Evolutionary conservation across 345 rosid genomes (phyloP), one percentile per base, ranked within the genome.

Genomic region (Linum tenue): DNA sequence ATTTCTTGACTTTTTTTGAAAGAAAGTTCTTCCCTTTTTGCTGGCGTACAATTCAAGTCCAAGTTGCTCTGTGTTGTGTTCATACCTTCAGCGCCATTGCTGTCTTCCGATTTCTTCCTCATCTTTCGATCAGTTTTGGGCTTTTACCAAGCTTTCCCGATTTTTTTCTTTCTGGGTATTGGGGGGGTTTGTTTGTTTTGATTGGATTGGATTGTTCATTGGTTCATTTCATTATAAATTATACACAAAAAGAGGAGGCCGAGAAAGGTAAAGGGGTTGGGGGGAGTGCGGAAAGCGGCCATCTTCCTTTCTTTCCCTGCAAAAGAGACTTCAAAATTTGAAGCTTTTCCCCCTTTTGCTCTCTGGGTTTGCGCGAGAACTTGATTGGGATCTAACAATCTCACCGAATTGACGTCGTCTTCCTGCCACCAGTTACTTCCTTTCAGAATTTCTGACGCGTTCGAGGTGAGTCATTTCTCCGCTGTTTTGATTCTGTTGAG

Each of bases 301-400:
- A 66, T 35, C 39, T 60, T 69, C 75, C 66, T 41, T 37, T 68
- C 64, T 69, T 44, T 56, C 36, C 8, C 7, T 56, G 22, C 1
- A 43, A 5, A 43, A 37, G 51, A 44, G 68, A 56, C 56, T 67
- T 71, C 10, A 53, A 58, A 58, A 37, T 70, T 63, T 68, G 68
- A 50, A 67, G 43, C 76, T 67, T 79, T 69, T 70, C 68, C 56
- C 31, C 31, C 31, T 22, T 22, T 22, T 22, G 31, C 31, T 22
- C 31, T 22, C 31, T 22, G 31, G 31, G 31, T 22, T 22, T 22
- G 31, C 1, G 31, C 31, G 31, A 22, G 31, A 22, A 64, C 80
- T 76, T 70, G 73, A 60, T 72, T 65, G 71, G 80, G 83, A 84
- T 81, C 85, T 82, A 74, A 22, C 31, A 22, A 72, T 81, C 84